Percentiles rank a stretch among this genome's conserved stretches.
Evolutionary conservation across 1,284 basidiomycete genomes (phyloP).

Genomic region (Puccinia hordei): DNA sequence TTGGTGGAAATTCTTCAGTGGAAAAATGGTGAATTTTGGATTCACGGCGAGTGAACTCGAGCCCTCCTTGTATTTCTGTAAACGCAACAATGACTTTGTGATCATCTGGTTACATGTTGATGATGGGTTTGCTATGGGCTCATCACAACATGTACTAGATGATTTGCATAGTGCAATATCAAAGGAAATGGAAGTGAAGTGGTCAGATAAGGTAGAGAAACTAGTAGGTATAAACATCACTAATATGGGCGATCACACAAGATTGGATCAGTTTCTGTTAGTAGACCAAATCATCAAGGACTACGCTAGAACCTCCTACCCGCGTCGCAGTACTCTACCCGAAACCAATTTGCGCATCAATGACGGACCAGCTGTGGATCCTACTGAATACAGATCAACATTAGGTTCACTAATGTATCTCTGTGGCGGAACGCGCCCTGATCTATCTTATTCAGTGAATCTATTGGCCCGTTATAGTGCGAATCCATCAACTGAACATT

Average conservation of each 20-base stretch:
- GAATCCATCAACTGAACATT: background rate
- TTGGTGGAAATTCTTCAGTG: slow-evolving; percentile 31
- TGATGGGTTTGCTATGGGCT: slow-evolving; percentile 3
- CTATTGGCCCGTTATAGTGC: background rate
- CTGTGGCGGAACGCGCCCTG: slow-evolving; percentile 1
- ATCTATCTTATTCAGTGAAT: slow-evolving; percentile 8
- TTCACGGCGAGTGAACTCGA: background rate
- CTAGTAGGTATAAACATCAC: slow-evolving; percentile 10
- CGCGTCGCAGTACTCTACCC: background rate
- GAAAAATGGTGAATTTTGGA: slow-evolving; percentile 9
- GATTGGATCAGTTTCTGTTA: background rate
- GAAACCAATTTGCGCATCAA: background rate
- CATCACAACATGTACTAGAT: background rate
- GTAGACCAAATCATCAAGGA: background rate
- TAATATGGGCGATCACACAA: too few species aligned
- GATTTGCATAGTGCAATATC: background rate
- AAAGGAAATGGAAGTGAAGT: slow-evolving; percentile 10
- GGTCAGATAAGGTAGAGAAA: background rate
- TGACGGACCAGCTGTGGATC: background rate
- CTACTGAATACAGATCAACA: background rate
- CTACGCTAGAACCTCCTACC: background rate
- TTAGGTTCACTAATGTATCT: background rate
- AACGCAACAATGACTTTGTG: background rate
- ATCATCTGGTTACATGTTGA: background rate
- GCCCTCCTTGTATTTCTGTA: background rate